Conservation (phyloP, 345 rosid species). For the Eucalyptus dawsonii region DNA sequence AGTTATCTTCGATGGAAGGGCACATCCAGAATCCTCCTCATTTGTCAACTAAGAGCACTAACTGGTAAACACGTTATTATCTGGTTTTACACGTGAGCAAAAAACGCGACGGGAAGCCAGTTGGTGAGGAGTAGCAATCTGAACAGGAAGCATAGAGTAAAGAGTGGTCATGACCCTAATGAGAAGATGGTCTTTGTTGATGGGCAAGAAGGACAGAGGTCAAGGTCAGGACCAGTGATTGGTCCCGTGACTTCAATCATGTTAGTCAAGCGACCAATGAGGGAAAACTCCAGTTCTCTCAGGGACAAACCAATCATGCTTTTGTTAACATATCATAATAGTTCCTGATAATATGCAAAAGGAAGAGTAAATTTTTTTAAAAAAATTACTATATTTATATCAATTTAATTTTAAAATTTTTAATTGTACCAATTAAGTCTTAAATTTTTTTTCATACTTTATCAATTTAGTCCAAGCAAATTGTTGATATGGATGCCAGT, state of each 20-base stretch:
- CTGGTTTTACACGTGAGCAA: background rate
- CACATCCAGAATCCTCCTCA: background rate
- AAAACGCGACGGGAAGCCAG: background rate
- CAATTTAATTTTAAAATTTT: no score
- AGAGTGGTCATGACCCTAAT: background rate
- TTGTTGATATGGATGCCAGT: rapidly evolving
- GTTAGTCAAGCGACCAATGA: background rate
- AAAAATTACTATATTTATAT: no score
- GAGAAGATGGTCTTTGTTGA: background rate
- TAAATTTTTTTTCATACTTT: no score
- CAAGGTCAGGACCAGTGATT: background rate
- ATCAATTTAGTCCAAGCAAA: rapidly evolving
- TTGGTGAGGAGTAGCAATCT: background rate
- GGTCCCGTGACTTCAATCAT: background rate
- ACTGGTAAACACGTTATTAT: background rate
- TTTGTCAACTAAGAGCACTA: background rate
- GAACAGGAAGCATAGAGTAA: background rate
- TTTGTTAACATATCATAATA: background rate
- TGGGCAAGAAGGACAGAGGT: background rate
- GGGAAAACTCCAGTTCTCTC: background rate
- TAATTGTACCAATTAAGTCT: no score
- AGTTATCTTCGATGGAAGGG: background rate
- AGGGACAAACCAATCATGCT: background rate
- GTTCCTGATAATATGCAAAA: background rate
- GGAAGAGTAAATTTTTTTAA: no score